phyloP scores from a whole-genome alignment of 1,284 basidiomycete species.

The Athelia psychrophila region DNA sequence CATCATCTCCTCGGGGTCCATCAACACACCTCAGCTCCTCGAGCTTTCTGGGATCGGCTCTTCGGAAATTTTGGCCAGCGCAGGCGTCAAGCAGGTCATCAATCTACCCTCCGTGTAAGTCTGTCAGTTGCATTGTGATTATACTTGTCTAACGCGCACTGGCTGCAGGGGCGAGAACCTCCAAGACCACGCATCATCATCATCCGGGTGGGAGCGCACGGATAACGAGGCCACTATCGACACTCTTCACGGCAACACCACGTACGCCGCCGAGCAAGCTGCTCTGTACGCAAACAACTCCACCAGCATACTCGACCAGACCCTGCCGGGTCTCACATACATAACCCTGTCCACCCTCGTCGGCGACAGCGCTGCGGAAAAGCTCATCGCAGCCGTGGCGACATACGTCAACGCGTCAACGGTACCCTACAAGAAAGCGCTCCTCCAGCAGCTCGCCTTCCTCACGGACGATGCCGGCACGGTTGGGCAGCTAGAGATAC shows the following conservation, averaged over 20 bases:
- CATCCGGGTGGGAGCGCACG: not conserved
- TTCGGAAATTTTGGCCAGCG: slow-evolving; percentile 26
- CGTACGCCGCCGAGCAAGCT: not conserved
- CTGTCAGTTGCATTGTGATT: too few relatives aligned
- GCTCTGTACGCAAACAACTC: not conserved
- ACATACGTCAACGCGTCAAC: not conserved
- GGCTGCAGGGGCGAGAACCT: not conserved
- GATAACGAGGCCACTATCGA: not conserved
- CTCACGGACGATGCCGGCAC: not conserved
- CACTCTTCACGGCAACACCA: not conserved
- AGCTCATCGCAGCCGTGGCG: not conserved
- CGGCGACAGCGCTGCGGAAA: not conserved
- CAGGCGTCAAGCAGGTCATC: too few relatives aligned
- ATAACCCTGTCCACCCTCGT: not conserved
- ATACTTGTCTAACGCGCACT: too few relatives aligned
- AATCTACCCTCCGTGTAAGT: too few relatives aligned
- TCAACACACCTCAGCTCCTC: slow-evolving; percentile 42
- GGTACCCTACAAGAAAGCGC: not conserved
- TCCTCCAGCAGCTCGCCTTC: not conserved
- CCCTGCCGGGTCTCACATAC: not conserved
- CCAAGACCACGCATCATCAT: not conserved
- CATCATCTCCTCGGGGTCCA: slow-evolving; percentile 8
- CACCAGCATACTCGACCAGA: not conserved
- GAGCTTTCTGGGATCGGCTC: slow-evolving; percentile 47
- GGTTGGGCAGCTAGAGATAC: not conserved